Evolutionary conservation across 208 protist species (phyloP), one percentile per base, ranked within the genome.

Genomic region (Herpetomonas tarakana): DNA sequence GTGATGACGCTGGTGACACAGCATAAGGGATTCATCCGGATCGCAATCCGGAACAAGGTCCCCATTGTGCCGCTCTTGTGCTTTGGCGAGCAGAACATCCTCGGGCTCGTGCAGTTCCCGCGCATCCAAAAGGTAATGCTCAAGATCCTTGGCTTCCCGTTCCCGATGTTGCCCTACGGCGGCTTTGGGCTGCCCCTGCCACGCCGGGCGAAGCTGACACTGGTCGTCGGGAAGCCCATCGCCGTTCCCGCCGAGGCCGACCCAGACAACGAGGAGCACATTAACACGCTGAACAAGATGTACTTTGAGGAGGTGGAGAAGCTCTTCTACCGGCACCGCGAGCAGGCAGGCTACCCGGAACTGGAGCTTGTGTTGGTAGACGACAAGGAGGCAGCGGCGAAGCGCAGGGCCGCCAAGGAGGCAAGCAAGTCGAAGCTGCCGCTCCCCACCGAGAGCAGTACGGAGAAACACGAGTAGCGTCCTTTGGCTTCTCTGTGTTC

Each of bases 61-160:
- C 79, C 84, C 11, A 65, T 96, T 0, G 90, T 96, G 49, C 90
- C 90, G 21, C 52, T 96, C 30, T 50, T 94, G 26, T 90, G 66
- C n/a, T 88, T 96, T 68, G 90, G 63, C 0, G 90, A 96, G 61
- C 68, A 88, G 52, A 88, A 92, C 70, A 54, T 96, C 19, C 39
- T 94, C 16, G 76, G 75, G 22, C 59, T 91, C 22, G 18, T 93
- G 19, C 70, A 81, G 12, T 68, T 92, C 27, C 86, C 82, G 1
- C 57, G 62, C 25, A 75, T 93, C 46, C 90, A 93, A 62, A 64
- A 58, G 11, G 29, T 76, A 12, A 79, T 73, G 4, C 76, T 93
- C 4, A 81, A 77, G 44, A 22, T 81, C 14, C 31, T 93, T 35
- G 87, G 90, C 24, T 96, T 94, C 62, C 86, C 84, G 0, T 90